Conservation (phyloP, 768 basidiomycete genomes). For the Mycena albidolilacea region DNA sequence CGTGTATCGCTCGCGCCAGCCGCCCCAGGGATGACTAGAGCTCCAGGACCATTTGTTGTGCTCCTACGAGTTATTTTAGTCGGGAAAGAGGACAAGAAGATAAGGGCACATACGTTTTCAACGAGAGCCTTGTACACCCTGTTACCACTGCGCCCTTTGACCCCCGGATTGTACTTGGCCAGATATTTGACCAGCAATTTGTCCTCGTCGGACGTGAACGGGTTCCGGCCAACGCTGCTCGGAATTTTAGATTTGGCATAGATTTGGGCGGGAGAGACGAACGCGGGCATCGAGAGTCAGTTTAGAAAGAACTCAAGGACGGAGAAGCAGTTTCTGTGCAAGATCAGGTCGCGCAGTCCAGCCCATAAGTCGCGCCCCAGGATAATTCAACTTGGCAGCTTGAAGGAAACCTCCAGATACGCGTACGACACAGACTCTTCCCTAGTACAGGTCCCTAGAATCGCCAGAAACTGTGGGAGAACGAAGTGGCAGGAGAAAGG, state of each 20-base stretch:
- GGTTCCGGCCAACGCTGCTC: constrained; percentile 36
- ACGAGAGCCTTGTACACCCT: constrained; percentile 59
- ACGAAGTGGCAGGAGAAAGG: neutral
- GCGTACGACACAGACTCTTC: neutral
- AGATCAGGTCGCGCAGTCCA: constrained; percentile 12
- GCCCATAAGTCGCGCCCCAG: constrained; percentile 11
- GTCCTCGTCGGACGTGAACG: constrained; percentile 60
- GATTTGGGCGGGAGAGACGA: neutral
- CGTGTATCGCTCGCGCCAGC: constrained; percentile 75
- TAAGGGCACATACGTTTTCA: constrained; percentile 59
- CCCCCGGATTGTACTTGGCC: constrained; percentile 61
- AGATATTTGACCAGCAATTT: constrained; percentile 60
- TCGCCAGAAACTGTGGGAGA: neutral
- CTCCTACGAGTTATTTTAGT: constrained; percentile 47
- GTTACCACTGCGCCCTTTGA: constrained; percentile 61
- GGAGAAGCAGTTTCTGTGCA: neutral
- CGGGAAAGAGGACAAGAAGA: neutral
- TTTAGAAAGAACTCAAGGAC: neutral
- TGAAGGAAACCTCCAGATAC: neutral
- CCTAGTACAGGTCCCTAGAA: neutral
- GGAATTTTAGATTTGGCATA: neutral
- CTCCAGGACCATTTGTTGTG: constrained; percentile 66
- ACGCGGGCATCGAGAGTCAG: constrained; percentile 17
- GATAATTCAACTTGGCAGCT: neutral
- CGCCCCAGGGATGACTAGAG: constrained; percentile 67